Percentiles rank a stretch among this genome's conserved stretches.
Conservation (phyloP, 1,284 basidiomycete genomes). For the Pholiota adiposa region DNA sequence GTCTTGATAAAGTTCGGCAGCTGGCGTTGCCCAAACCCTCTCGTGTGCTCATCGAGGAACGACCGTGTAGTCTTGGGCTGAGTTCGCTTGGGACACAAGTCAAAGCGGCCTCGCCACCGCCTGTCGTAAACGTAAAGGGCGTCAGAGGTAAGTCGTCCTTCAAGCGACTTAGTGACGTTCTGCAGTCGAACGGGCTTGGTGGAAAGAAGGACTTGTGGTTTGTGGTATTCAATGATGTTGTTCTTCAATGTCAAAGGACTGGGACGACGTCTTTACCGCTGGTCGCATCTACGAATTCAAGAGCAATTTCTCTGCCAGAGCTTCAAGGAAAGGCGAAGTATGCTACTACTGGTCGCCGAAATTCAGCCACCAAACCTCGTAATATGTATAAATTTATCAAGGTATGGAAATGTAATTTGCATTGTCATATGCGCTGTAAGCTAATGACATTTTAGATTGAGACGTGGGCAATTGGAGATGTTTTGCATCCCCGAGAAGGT, state of each 20-base stretch:
- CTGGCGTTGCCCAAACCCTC: conserved; percentile 90
- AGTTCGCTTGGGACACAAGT: conserved; percentile 31
- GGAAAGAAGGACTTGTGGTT: conserved; percentile 92
- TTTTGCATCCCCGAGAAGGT: conserved; percentile 70
- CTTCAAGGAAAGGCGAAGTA: conserved; percentile 81
- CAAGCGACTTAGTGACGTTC: conserved; percentile 83
- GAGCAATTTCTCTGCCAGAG: conserved; percentile 77
- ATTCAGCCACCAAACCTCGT: conserved; percentile 76
- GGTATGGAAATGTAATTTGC: conserved; percentile 42
- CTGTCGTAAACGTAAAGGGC: conserved; percentile 54
- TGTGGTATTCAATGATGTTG: conserved; percentile 94
- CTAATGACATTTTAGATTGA: conserved; percentile 62
- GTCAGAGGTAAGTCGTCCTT: conserved; percentile 82
- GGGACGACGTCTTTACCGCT: conserved; percentile 90
- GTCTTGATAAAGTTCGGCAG: conserved; percentile 86
- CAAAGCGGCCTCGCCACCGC: conserved; percentile 52
- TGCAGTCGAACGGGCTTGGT: conserved; percentile 62
- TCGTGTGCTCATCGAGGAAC: conserved; percentile 86
- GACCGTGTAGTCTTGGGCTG: conserved; percentile 47
- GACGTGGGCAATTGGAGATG: conserved; percentile 85
- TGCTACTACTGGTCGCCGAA: conserved; percentile 75
- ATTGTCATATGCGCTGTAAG: conserved; percentile 1
- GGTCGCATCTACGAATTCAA: conserved; percentile 69
- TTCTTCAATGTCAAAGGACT: conserved; percentile 87
- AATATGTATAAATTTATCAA: conserved; percentile 91